Conservation (phyloP, 2,329 filamentous ascomycete genomes). For the Raffaelea arxii region DNA sequence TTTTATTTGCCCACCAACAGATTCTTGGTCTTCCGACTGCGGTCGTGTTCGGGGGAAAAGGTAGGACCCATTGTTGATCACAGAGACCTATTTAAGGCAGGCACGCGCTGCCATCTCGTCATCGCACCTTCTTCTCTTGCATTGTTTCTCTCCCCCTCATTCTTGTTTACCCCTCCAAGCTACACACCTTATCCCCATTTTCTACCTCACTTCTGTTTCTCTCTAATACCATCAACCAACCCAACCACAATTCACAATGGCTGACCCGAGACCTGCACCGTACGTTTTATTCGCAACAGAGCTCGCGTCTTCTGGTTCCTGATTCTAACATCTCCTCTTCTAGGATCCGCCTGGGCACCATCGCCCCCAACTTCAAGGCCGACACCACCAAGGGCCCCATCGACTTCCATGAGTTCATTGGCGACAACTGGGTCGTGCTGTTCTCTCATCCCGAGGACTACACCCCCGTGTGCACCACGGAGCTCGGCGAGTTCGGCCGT, state of each 20-base stretch:
- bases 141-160: not conserved
- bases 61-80: not conserved
- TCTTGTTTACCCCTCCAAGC: not conserved
- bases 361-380: constrained; percentile 74
- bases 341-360: constrained; percentile 54
- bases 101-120: not conserved
- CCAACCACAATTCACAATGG: constrained; percentile 20
- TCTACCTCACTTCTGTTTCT: constrained; percentile 1
- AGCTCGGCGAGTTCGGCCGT: constrained; percentile 88
- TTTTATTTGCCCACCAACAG: not conserved
- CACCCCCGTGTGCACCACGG: constrained; percentile 88
- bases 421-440: constrained; percentile 69
- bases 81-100: not conserved
- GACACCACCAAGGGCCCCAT: constrained; percentile 70
- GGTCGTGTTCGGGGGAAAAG: not conserved
- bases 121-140: not conserved
- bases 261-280: constrained; percentile 22
- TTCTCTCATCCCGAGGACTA: constrained; percentile 86
- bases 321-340: not conserved
- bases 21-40: not conserved
- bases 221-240: not conserved
- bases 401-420: constrained; percentile 75
- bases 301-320: not conserved
- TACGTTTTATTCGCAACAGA: constrained; percentile 14
- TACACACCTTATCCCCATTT: constrained; percentile 1